phyloP scores from a whole-genome alignment of 2,329 filamentous ascomycete genomes.

The Cercospora sp. region DNA sequence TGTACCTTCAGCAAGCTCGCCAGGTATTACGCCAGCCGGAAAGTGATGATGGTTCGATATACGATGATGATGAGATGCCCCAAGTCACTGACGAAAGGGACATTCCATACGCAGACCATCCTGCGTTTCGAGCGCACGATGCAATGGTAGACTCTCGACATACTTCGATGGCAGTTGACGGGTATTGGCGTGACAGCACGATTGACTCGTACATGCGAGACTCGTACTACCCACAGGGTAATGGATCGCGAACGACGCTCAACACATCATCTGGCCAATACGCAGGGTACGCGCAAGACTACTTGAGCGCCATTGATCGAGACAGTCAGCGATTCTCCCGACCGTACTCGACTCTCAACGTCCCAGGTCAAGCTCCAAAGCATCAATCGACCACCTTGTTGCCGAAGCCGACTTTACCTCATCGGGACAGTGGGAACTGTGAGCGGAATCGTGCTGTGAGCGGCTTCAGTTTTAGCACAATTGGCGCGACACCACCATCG shows the following conservation, averaged over 20 bases:
- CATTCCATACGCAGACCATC: slow-evolving; percentile 36
- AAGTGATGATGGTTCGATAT: slow-evolving; percentile 36
- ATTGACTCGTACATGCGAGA: slow-evolving; percentile 31
- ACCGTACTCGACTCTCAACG: slow-evolving; percentile 11
- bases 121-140: slow-evolving; percentile 34
- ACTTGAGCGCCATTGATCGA: slow-evolving; percentile 10
- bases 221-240: slow-evolving; percentile 17
- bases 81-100: slow-evolving; percentile 28
- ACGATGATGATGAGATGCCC: slow-evolving; percentile 42
- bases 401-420: slow-evolving; percentile 24
- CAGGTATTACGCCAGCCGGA: slow-evolving; percentile 24
- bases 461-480: slow-evolving; percentile 29
- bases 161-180: slow-evolving; percentile 21
- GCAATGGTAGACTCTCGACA: slow-evolving; percentile 28
- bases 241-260: slow-evolving; percentile 3
- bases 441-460: slow-evolving; percentile 30
- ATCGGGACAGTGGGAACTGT: slow-evolving; percentile 30
- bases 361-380: slow-evolving; percentile 7
- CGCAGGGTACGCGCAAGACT: slow-evolving; percentile 3
- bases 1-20: slow-evolving; percentile 28
- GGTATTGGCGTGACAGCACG: slow-evolving; percentile 31
- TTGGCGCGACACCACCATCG: slow-evolving; percentile 1
- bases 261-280: slow-evolving; percentile 4
- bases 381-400: slow-evolving; percentile 27
- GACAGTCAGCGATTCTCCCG: slow-evolving; percentile 18